Conservation (phyloP, 1,284 basidiomycete species). For the Tausonia pullulans region DNA sequence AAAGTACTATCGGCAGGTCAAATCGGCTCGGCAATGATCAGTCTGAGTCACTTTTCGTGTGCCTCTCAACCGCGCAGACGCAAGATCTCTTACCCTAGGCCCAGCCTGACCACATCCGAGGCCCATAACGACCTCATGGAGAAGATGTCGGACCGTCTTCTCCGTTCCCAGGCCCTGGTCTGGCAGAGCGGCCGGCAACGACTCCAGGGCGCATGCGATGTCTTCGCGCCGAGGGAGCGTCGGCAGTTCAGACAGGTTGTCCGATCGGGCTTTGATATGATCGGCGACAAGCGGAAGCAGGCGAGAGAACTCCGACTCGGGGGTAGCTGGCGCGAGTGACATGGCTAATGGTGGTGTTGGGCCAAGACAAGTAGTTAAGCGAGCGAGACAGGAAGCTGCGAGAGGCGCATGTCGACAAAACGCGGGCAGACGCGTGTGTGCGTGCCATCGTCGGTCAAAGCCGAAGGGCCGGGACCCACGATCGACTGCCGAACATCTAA, state of each 20-base stretch:
- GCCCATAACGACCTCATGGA: conserved; percentile 30
- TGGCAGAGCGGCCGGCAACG: conserved; percentile 26
- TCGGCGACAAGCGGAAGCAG: conserved; percentile 20
- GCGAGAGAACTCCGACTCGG: no score
- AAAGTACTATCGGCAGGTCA: conserved; percentile 34
- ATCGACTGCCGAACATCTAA: no score
- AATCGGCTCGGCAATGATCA: background rate
- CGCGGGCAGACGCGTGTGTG: no score
- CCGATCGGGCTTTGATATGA: conserved; percentile 22
- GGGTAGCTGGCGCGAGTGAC: no score
- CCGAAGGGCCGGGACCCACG: no score
- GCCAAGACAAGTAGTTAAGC: no score
- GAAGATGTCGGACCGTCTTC: conserved; percentile 24
- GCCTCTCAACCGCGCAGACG: background rate
- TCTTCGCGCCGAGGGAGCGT: conserved; percentile 19
- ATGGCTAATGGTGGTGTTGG: no score
- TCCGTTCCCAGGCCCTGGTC: conserved; percentile 28
- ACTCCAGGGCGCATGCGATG: conserved; percentile 17
- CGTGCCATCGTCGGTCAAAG: no score
- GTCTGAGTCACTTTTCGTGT: background rate
- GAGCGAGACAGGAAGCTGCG: no score
- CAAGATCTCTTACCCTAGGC: conserved; percentile 14
- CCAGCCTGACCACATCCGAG: conserved; percentile 36
- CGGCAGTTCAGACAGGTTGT: conserved; percentile 20
- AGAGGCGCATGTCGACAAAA: no score